A percentile compares a stretch with the other conserved stretches of the same genome.
Conservation (phyloP, 1,284 basidiomycete genomes). For the Cerrena zonata region DNA sequence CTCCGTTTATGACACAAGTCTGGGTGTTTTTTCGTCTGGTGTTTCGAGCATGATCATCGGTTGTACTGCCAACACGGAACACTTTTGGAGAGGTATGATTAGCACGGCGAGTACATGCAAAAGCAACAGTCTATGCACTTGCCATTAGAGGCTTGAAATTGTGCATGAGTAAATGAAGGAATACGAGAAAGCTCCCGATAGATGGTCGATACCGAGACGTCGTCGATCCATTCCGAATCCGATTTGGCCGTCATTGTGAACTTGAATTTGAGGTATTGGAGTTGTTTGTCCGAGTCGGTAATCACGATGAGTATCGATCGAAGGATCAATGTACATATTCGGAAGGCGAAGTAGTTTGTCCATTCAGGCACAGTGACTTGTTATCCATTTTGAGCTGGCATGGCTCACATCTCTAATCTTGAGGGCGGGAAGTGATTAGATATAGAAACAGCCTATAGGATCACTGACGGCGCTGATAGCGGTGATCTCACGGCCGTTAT, state of each 20-base stretch:
- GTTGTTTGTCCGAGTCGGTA: too few species aligned
- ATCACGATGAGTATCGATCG: too few species aligned
- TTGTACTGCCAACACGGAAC: slow-evolving; percentile 39
- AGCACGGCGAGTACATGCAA: not conserved
- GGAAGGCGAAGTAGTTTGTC: too few species aligned
- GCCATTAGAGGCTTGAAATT: slow-evolving; percentile 19
- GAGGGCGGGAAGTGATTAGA: too few species aligned
- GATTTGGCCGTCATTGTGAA: too few species aligned
- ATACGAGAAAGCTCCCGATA: slow-evolving; percentile 22
- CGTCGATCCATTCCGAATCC: too few species aligned
- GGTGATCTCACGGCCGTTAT: not conserved
- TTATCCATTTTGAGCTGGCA: too few species aligned
- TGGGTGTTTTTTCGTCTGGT: slow-evolving; percentile 40
- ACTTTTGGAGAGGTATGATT: slow-evolving; percentile 23
- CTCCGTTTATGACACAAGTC: slow-evolving; percentile 31
- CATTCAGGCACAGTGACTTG: too few species aligned
- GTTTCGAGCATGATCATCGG: slow-evolving; percentile 45
- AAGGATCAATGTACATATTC: too few species aligned
- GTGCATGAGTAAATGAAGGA: slow-evolving; percentile 22
- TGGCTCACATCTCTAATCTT: too few species aligned
- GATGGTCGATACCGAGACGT: slow-evolving; percentile 2
- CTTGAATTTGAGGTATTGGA: too few species aligned
- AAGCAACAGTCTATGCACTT: not conserved
- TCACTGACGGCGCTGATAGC: not conserved
- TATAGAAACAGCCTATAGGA: not conserved